Conservation (phyloP, 441 rosid species). For the Erysimum cheiri region DNA sequence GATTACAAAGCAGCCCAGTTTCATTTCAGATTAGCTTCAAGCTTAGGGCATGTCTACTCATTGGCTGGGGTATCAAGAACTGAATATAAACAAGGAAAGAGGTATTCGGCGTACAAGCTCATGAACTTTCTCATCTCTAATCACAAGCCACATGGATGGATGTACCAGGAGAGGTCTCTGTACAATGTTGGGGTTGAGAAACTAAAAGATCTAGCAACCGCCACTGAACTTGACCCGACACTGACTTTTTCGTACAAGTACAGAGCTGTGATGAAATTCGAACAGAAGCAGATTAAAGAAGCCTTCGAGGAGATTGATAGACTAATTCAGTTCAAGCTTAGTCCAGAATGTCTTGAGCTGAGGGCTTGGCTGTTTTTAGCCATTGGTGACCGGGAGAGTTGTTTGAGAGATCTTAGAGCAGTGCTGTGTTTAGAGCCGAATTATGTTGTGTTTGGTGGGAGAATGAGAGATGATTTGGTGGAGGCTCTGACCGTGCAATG, state of each 20-base stretch:
- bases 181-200: slow-evolving; percentile 61
- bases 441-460: slow-evolving; percentile 59
- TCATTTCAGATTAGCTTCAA: slow-evolving; percentile 63
- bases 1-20: slow-evolving; percentile 57
- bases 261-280: slow-evolving; percentile 59
- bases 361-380: slow-evolving; percentile 70
- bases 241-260: slow-evolving; percentile 64
- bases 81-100: slow-evolving; percentile 63
- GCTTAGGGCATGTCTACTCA: slow-evolving; percentile 69
- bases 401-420: slow-evolving; percentile 64
- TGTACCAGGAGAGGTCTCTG: slow-evolving; percentile 74
- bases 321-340: slow-evolving; percentile 59
- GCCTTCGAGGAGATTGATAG: slow-evolving; percentile 69
- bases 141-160: slow-evolving; percentile 69
- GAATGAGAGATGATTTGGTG: slow-evolving; percentile 52
- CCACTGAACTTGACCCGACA: slow-evolving; percentile 73
- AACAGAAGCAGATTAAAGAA: slow-evolving; percentile 58
- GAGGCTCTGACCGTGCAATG: slow-evolving; percentile 50
- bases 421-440: slow-evolving; percentile 61
- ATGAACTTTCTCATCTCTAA: slow-evolving; percentile 56
- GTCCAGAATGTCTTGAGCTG: slow-evolving; percentile 67
- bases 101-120: slow-evolving; percentile 59
- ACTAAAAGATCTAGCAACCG: slow-evolving; percentile 56
- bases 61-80: slow-evolving; percentile 66
- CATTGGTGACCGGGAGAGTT: slow-evolving; percentile 57